phyloP scores from a whole-genome alignment of 208 protist genomes.

The Wallacemonas sp. region DNA sequence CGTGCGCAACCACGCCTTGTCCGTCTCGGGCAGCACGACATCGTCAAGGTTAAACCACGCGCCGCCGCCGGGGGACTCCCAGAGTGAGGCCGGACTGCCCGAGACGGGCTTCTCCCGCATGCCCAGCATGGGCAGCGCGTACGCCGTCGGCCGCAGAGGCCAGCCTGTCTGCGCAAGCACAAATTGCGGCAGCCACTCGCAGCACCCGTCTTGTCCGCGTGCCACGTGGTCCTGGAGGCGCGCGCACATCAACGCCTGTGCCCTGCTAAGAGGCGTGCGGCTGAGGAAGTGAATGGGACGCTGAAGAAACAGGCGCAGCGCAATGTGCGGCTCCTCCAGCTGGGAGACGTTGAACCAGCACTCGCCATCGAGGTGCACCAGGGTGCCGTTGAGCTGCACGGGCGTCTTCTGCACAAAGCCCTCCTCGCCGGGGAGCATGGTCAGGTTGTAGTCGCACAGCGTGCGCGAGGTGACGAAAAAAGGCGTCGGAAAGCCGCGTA shows the following conservation, averaged over 20 bases:
- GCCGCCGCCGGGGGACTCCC: neutral
- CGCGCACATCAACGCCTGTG: conserved; percentile 38
- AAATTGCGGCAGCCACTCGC: conserved; percentile 38
- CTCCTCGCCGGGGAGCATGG: conserved; percentile 24
- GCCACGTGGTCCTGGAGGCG: conserved; percentile 35
- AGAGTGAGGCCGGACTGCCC: neutral
- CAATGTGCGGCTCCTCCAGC: conserved; percentile 52
- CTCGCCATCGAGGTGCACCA: conserved; percentile 27
- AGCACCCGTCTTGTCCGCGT: neutral
- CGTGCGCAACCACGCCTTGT: conserved; percentile 33
- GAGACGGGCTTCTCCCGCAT: neutral
- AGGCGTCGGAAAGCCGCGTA: conserved; percentile 42
- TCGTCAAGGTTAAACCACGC: conserved; percentile 52
- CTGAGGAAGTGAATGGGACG: conserved; percentile 50
- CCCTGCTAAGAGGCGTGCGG: conserved; percentile 25
- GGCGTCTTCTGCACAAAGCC: conserved; percentile 27
- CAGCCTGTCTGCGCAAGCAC: conserved; percentile 26
- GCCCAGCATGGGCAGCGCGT: conserved; percentile 16
- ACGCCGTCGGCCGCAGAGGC: conserved; percentile 24
- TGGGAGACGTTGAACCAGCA: conserved; percentile 83
- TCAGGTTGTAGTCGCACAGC: conserved; percentile 28
- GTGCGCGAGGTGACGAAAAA: conserved; percentile 34
- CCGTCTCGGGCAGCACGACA: conserved; percentile 28
- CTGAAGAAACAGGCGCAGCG: conserved; percentile 39
- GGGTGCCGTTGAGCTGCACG: conserved; percentile 14